Base-by-base conservation (phyloP, 441 rosid species). In the Gossypium lobatum region DNA sequence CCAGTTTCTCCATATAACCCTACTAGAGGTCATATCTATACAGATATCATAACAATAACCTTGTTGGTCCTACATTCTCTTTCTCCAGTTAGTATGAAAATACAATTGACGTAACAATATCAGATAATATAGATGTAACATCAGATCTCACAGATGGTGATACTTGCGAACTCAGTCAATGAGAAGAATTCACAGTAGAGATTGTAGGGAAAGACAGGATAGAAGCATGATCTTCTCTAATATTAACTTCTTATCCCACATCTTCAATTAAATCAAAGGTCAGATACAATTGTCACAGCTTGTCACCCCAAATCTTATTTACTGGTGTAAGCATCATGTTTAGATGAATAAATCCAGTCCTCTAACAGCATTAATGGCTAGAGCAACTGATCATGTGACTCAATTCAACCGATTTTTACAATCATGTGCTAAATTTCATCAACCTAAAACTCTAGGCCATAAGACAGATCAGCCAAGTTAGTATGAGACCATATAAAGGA, bases 1-100 rank as follows among this genome's bases (percentile, higher is more conserved):
- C 75, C 67, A 46, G 52, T 31, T 18, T 39, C 76, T 25, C 65
- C 46, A 50, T 71, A 17, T 64, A 52, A 55, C 23, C 74, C 74
- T 48, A 60, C 53, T 73, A 55, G 55, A 16, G 57, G 63, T 53
- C 17, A 25, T 64, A 34, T 64, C 37, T 50, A 25, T 31, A 48
- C 21, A 7, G 45, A 39, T 16, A 66, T 60, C 82, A 72, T 57
- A 60, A 70, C 76, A 75, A 50, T 67, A 71, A 48, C 25, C 59
- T 59, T 60, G 46, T 9, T 52, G 72, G 71, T 48, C 76, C 59
- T 68, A 60, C 48, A 26, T 20, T 13, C 6, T 71, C 2, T 42
- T 1, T 57, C 8, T 13, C 64, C 8, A 34, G 60, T 48, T 68
- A 65, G 48, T 14, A 23, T 71, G 70, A 37, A 64, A 39, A 52